Evolutionary conservation across 169 alveolate species (phyloP), one percentile per base, ranked within the genome.

Genomic region (Plasmodium vivax): DNA sequence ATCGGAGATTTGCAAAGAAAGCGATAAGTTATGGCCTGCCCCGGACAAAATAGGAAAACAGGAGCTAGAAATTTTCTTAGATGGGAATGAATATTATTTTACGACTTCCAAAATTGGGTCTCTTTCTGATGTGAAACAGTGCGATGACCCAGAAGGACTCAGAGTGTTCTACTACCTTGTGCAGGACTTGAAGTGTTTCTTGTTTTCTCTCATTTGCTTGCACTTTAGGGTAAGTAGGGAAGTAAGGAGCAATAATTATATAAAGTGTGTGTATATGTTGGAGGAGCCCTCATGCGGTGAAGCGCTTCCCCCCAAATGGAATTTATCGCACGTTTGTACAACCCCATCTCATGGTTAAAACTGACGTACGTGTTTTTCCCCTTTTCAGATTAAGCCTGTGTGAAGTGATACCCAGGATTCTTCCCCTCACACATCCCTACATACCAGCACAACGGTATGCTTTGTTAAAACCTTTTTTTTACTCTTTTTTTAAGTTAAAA

Each of bases 1-100:
- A 14, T 97, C 99, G 32, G 99, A 97, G 85, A 97, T 98, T 9
- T 83, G 96, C 79, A 97, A 98, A 96, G 99, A 98, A 94, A 99
- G 98, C 83, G 99, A 98, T 96, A 95, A 95, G 85, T 96, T 97
- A 54, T 99, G 99, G 99, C 99, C 99, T 0, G 97, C 95, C 7
- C 99, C 99, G 1, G 99, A 98, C 92, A 97, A 97, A 58, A 95
- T 97, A n/a, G 99, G 99, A 30, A 95, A 98, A 80, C 99, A 99
- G 97, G 99, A 99, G 94, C 96, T 99, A 87, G 99, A 99, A 97
- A 97, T 99, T 19, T 96, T 94, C 54, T 23, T 97, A 12, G 99
- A 97, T 16, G 98, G 98, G 36, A 97, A 97, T 62, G 96, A 96
- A 62, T 95, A 93, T 92, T 95, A 92, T 84, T 96, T 96, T 92